Base-by-base conservation (phyloP, 2,329 filamentous ascomycete genomes). In the Sarocladiaceae sp. region DNA sequence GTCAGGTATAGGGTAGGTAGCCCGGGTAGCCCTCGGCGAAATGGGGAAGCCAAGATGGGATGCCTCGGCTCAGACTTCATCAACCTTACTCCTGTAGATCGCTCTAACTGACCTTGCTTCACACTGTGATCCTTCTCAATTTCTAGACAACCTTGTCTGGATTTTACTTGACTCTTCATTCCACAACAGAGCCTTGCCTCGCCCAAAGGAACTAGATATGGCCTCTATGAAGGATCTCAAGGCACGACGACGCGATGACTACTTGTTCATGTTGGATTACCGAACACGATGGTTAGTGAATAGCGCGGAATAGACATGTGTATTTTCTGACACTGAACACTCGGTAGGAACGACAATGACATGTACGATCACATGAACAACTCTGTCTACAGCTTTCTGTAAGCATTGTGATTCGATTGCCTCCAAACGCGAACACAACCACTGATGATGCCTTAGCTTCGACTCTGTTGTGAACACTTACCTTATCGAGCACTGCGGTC, bases 301-400 rank as follows among this genome's bases (percentile, higher is more conserved):
- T n/a, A n/a, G n/a, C 21, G 11, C 23, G 20, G n/a, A 3, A 12
- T 40, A 11, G 27, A 20, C 21, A 10, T 42, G 31, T 16, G 31
- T 20, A 21, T 13, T 19, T 9, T 20, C 40, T 47, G 50, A 52
- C 34, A 53, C 43, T 42, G 48, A 48, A 48, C 33, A 51, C 51
- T 43, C 48, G 49, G 40, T 53, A 90, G 88, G 88, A 82, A 80
- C 61, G 89, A 95, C 65, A 95, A 95, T 60, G 89, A 95, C 68
- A 93, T 94, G 86, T 95, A 93, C 64, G 76, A 87, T 48, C 91
- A 97, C 61, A 80, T 95, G 73, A 95, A 95, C 68, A 95, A 95
- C 60, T 85, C 82, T 32, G 75, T 93, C 44, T 95, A 95, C 65
- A 86, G 86, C 55, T 83, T 85, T 50, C 74, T 94, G 74, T 82